Evolutionary conservation across 371 early-diverging fungal genomes (phyloP).

Genomic region (Zychaea mexicana): DNA sequence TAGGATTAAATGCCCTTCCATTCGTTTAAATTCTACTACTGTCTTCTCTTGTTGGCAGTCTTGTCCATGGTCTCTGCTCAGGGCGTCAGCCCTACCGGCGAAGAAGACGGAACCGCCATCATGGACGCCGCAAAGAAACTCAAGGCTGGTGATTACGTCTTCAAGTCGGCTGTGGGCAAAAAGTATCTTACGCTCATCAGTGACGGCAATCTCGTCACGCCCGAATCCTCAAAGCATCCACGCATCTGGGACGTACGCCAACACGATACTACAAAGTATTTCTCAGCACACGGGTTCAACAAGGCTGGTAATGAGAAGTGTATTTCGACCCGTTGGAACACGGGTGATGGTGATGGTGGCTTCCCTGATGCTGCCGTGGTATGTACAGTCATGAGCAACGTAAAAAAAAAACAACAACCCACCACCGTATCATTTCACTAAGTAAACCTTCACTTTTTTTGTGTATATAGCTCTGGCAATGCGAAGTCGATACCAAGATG

Average conservation of each 20-base stretch:
- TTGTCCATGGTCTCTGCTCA: slow-evolving; percentile 20
- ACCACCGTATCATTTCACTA: too few relatives aligned
- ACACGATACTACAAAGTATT: slow-evolving; percentile 25
- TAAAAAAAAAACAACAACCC: too few relatives aligned
- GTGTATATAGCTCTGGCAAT: slow-evolving; percentile 44
- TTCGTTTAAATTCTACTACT: slow-evolving; percentile 8
- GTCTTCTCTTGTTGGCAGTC: slow-evolving; percentile 3
- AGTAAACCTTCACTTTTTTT: too few relatives aligned
- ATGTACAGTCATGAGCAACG: too few relatives aligned
- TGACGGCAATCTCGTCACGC: slow-evolving; percentile 19
- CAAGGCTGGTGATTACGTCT: slow-evolving; percentile 19
- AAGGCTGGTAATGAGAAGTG: slow-evolving; percentile 28
- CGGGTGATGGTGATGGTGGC: slow-evolving; percentile 20
- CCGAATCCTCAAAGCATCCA: slow-evolving; percentile 5
- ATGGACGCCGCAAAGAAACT: slow-evolving; percentile 19
- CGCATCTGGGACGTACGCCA: slow-evolving; percentile 21
- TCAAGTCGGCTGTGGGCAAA: slow-evolving; percentile 17
- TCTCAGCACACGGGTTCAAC: slow-evolving; percentile 27
- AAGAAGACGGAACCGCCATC: slow-evolving; percentile 29
- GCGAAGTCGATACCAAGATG: slow-evolving; percentile 26
- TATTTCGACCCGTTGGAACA: slow-evolving; percentile 36
- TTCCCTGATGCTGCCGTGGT: slow-evolving; percentile 40
- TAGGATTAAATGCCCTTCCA: slow-evolving; percentile 6
- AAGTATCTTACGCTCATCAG: slow-evolving; percentile 21
- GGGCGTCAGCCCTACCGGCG: slow-evolving; percentile 30